Percentiles rank a stretch among this genome's conserved stretches.
Conservation (phyloP, 768 basidiomycete species). For the Podaxis sp. region DNA sequence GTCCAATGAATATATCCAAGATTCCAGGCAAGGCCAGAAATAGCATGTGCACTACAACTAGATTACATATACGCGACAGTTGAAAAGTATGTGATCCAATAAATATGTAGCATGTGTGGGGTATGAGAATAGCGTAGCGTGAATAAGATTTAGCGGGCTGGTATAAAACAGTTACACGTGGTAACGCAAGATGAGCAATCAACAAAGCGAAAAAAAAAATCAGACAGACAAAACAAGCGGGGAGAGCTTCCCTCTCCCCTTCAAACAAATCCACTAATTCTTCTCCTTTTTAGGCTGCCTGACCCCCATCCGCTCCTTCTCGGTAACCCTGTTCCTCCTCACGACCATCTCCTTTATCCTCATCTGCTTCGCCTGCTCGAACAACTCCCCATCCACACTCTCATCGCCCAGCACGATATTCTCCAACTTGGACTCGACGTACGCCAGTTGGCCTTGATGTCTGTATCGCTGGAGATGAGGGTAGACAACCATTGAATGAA, state of each 20-base stretch:
- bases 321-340: conserved; percentile 19
- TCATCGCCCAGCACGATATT: conserved; percentile 24
- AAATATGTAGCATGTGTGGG: not conserved
- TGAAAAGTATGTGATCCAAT: no score
- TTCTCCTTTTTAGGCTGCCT: conserved; percentile 11
- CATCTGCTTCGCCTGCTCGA: conserved; percentile 32
- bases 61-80: no score
- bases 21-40: not conserved
- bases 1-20: not conserved
- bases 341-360: conserved; percentile 28
- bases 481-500: conserved; percentile 23
- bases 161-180: not conserved
- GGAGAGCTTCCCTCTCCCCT: no score
- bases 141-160: no score
- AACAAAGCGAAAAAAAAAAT: not conserved
- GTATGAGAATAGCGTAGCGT: not conserved
- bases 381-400: conserved; percentile 32
- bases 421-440: conserved; percentile 39
- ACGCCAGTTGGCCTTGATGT: conserved; percentile 36
- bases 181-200: not conserved
- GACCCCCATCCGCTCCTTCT: conserved; percentile 26
- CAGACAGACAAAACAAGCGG: not conserved
- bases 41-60: not conserved
- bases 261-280: no score
- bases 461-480: conserved; percentile 34